phyloP scores from a whole-genome alignment of 306 rosid genomes.

The Cajanus cajan region DNA sequence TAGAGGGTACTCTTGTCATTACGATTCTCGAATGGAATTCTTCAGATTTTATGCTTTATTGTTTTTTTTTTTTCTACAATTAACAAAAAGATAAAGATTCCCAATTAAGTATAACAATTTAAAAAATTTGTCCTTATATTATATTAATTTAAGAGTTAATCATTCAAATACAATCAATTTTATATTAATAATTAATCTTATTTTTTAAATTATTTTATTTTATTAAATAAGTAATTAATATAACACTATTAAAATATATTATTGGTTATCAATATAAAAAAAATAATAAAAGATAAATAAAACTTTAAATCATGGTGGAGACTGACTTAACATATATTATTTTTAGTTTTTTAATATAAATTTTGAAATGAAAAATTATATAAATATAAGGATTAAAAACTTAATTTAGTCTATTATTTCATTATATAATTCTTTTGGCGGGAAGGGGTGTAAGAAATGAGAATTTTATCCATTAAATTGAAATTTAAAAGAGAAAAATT shows the following conservation, averaged over 20 bases:
- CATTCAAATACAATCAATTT: no score
- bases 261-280: no score
- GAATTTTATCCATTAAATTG: not conserved
- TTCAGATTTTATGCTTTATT: not conserved
- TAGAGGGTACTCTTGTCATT: conserved; percentile 37
- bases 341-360: not conserved
- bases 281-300: not conserved
- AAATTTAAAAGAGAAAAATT: no score
- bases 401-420: not conserved
- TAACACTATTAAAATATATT: no score
- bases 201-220: no score
- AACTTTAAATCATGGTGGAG: not conserved
- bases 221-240: no score
- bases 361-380: not conserved
- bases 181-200: no score
- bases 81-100: not conserved
- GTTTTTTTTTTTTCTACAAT: not conserved
- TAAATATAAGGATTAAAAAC: not conserved
- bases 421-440: not conserved
- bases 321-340: no score
- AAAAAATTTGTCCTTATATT: not conserved
- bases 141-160: no score
- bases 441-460: not conserved
- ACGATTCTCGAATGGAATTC: not conserved
- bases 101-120: not conserved